Evolutionary conservation across 169 alveolate species (phyloP), one percentile per base, ranked within the genome.

Genomic region (Plasmodium vivax): DNA sequence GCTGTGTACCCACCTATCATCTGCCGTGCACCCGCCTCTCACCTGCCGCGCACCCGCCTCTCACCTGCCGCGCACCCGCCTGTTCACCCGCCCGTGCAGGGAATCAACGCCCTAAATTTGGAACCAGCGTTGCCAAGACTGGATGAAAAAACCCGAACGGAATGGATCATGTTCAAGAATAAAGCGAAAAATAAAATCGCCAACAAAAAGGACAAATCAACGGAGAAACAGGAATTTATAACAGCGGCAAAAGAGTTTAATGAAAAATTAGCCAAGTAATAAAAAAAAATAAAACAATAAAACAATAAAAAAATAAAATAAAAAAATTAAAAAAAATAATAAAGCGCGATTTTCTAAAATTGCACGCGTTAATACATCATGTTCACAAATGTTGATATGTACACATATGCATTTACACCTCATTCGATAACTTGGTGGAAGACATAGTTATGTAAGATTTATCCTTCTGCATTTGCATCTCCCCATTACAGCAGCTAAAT

Each of bases 61-160:
- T 54, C 68, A 23, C 0, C 27, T 23, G 27, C 91, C 32, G 77
- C 32, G 7, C 19, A 8, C 34, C 12, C 23, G 1, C 32, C 27
- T 27, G 30, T 54, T 62, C 56, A 73, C 5, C 36, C 73, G 41
- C 54, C 7, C 34, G 75, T 71, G 32, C 81, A 94, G 96, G 96
- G 96, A 30, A 92, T 94, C 68, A 94, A 94, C 30, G 96, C 96
- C 16, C 90, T 94, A 74, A 94, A 94, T 85, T 82, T 94, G 73
- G 96, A 94, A 58, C 96, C 96, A 9, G 95, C 96, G 36, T 54
- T 83, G 30, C 94, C 85, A 79, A 94, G 77, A 83, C 58, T 79
- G 36, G 96, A 91, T 30, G 93, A 87, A 27, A 75, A 87, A 77
- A 87, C 94, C 36, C 38, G 94, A 87, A 77, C 88, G 1, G 94